Percentiles rank a stretch among this genome's conserved stretches.
phyloP scores from a whole-genome alignment of 345 rosid species.

The Moricandia arvensis region DNA sequence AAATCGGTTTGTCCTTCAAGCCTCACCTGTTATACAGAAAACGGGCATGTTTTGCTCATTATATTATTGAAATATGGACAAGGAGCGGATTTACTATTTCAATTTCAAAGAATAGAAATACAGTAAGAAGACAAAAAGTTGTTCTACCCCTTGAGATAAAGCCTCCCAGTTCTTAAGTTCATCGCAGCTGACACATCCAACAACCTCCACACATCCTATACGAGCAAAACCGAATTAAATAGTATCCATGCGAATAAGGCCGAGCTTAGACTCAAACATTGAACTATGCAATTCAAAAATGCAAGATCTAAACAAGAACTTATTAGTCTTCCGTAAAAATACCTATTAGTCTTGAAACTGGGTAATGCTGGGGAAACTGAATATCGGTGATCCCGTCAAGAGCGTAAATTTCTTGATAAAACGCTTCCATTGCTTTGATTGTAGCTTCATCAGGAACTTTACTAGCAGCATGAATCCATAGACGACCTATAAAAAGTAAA shows the following conservation, averaged over 20 bases:
- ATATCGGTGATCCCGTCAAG: constrained; percentile 62
- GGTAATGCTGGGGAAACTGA: constrained; percentile 68
- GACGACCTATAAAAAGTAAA: constrained; percentile 55
- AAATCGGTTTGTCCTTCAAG: constrained; percentile 82
- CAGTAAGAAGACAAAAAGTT: not conserved
- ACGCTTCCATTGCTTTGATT: constrained; percentile 89
- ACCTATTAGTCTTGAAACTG: constrained; percentile 88
- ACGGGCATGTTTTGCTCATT: not conserved
- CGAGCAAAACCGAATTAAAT: not conserved
- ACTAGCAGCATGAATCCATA: constrained; percentile 95
- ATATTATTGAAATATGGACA: not conserved
- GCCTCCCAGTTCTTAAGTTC: constrained; percentile 59
- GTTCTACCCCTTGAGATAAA: constrained; percentile 56
- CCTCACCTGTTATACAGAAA: constrained; percentile 55
- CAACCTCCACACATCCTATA: constrained; percentile 64
- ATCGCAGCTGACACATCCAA: constrained; percentile 55
- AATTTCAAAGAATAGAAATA: not conserved
- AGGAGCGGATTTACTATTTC: not conserved
- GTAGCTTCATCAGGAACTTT: constrained; percentile 86
- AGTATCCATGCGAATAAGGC: not conserved
- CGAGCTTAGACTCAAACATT: not conserved
- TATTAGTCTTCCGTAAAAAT: not conserved
- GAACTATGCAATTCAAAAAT: not conserved
- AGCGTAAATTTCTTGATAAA: constrained; percentile 76
- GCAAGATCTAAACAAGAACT: not conserved